These are phyloP conservation scores for Dictyostelium firmibasis DNA, from an alignment of 78 protist genomes.

Conservation along the genomic window DNA sequence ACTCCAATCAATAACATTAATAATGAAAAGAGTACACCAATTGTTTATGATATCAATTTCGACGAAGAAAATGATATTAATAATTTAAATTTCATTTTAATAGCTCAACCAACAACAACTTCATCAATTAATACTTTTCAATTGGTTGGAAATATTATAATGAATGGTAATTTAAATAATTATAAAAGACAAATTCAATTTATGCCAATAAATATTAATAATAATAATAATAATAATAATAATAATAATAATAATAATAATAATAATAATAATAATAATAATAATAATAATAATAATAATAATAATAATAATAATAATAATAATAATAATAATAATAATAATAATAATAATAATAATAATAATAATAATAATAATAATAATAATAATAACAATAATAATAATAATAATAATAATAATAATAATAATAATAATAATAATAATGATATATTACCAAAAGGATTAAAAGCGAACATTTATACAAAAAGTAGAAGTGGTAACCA, in stretches of 20 bases:
- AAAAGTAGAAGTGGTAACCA: not conserved
- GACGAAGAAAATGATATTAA: not conserved
- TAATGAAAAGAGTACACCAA: not conserved
- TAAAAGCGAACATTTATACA: not conserved
- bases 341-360: too few species aligned
- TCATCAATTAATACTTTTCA: not conserved
- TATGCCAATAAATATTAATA: not conserved
- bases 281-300: too few species aligned
- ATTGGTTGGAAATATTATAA: not conserved
- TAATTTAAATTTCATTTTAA: not conserved
- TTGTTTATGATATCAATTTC: not conserved
- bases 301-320: not conserved
- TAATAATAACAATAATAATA: too few species aligned
- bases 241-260: not conserved
- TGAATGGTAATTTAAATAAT: not conserved
- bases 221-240: too few species aligned
- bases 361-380: not conserved
- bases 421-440: not conserved
- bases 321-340: too few species aligned
- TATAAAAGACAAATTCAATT: not conserved
- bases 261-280: too few species aligned
- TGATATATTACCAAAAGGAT: not conserved
- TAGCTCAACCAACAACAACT: not conserved
- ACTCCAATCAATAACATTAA: not conserved
- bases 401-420: too few species aligned